Percentiles rank a stretch among this genome's conserved stretches.
Evolutionary conservation across 495 filamentous ascomycete species (phyloP).

Genomic region (Mytilinidion resinicola): DNA sequence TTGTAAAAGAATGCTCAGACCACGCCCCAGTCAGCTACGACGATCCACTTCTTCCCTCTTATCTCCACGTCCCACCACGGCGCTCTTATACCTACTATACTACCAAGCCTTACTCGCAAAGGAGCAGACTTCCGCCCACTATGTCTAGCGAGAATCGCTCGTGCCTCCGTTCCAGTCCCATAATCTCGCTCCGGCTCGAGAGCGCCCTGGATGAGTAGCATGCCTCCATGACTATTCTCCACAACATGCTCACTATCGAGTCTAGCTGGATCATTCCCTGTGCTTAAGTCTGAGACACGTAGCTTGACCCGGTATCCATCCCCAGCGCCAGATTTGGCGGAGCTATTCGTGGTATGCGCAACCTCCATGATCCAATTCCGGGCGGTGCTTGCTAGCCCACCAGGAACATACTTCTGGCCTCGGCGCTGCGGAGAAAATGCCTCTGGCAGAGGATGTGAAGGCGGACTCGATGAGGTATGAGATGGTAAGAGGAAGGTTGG

Average conservation of each 20-base stretch:
- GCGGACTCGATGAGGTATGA: slow-evolving; percentile 2
- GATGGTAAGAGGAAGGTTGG: slow-evolving; percentile 20
- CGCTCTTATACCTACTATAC: slow-evolving; percentile 28
- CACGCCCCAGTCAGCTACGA: slow-evolving; percentile 34
- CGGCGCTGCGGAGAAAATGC: slow-evolving; percentile 38
- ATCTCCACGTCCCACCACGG: slow-evolving; percentile 33
- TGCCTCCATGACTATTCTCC: slow-evolving; percentile 12
- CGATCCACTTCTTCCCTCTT: slow-evolving; percentile 24
- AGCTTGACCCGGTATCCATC: slow-evolving; percentile 12
- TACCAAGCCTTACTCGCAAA: slow-evolving; percentile 17
- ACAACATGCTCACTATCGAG: background rate
- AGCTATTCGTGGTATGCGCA: slow-evolving; percentile 21
- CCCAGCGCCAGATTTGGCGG: slow-evolving; percentile 7
- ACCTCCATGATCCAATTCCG: slow-evolving; percentile 37
- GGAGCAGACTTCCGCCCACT: background rate
- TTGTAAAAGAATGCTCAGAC: slow-evolving; percentile 1
- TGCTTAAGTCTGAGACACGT: slow-evolving; percentile 1
- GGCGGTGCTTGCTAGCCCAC: slow-evolving; percentile 35
- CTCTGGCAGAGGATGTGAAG: slow-evolving; percentile 29
- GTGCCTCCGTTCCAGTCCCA: background rate
- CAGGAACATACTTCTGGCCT: slow-evolving; percentile 36
- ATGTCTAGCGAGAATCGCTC: slow-evolving; percentile 14
- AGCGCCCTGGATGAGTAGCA: slow-evolving; percentile 13
- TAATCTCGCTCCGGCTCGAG: slow-evolving; percentile 5
- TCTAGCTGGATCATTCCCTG: no score